Evolutionary conservation across 768 basidiomycete species (phyloP).

Genomic region (Mycena belliarum): DNA sequence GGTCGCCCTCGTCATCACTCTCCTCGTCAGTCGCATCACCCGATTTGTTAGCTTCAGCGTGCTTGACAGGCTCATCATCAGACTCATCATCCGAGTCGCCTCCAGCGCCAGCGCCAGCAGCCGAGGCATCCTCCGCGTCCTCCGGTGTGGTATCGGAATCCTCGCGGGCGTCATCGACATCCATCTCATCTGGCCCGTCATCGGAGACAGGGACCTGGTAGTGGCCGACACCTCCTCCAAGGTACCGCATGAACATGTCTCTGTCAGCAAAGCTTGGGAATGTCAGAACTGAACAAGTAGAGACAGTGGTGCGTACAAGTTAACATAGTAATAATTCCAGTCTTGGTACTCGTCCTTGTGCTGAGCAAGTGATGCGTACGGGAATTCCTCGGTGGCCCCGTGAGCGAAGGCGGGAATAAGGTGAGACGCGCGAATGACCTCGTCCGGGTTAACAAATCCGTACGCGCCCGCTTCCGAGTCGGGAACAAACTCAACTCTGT

Average conservation of each 20-base stretch:
- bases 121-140: too few species aligned
- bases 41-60: too few species aligned
- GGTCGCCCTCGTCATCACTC: too few species aligned
- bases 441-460: constrained; percentile 1
- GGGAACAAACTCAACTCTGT: neutral
- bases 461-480: neutral
- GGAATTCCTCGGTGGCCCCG: neutral
- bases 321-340: neutral
- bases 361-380: neutral
- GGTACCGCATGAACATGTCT: neutral
- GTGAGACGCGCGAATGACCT: constrained; percentile 1
- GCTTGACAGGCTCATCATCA: too few species aligned
- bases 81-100: too few species aligned
- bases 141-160: too few species aligned
- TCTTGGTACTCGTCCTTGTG: neutral
- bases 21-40: too few species aligned
- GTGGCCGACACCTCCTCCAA: neutral
- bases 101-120: too few species aligned
- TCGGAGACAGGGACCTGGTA: neutral
- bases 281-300: neutral
- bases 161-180: too few species aligned
- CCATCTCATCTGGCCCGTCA: too few species aligned
- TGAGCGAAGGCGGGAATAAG: constrained; percentile 1
- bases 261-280: neutral
- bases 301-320: neutral